phyloP scores from a whole-genome alignment of 495 filamentous ascomycete species.

The Penicillium robsamsonii region DNA sequence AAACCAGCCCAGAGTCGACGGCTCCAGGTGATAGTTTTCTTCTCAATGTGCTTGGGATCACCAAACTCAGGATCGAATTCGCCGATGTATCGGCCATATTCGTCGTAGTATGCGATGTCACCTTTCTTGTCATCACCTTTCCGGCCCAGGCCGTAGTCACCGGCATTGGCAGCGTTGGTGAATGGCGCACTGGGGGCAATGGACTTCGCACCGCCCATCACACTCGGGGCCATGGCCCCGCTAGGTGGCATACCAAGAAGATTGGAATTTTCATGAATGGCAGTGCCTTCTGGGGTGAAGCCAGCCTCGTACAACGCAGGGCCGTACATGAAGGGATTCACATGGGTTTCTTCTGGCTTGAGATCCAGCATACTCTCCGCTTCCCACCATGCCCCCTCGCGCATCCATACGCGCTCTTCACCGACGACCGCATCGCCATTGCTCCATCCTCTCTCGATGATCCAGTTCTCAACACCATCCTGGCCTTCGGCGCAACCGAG shows the following conservation, averaged over 20 bases:
- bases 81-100: constrained; percentile 53
- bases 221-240: constrained; percentile 60
- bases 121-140: constrained; percentile 81
- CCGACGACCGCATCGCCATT: constrained; percentile 95
- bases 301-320: constrained; percentile 34
- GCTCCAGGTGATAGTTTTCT: constrained; percentile 56
- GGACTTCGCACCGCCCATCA: constrained; percentile 58
- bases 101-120: constrained; percentile 62
- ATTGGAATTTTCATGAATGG: constrained; percentile 57
- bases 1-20: constrained; percentile 76
- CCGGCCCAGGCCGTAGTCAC: constrained; percentile 81
- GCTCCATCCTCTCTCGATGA: constrained; percentile 94
- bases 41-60: constrained; percentile 71
- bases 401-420: constrained; percentile 89
- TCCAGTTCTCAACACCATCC: constrained; percentile 94
- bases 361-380: constrained; percentile 94
- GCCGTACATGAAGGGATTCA: constrained; percentile 35
- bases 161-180: constrained; percentile 48
- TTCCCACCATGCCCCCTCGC: constrained; percentile 95
- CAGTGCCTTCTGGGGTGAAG: constrained; percentile 31
- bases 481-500: constrained; percentile 87
- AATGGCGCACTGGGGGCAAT: constrained; percentile 68
- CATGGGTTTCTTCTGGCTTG: constrained; percentile 58
- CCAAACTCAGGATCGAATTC: constrained; percentile 74
- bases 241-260: constrained; percentile 60